phyloP scores from a whole-genome alignment of 495 filamentous ascomycete genomes.

The Rostrohypoxylon terebratum region DNA sequence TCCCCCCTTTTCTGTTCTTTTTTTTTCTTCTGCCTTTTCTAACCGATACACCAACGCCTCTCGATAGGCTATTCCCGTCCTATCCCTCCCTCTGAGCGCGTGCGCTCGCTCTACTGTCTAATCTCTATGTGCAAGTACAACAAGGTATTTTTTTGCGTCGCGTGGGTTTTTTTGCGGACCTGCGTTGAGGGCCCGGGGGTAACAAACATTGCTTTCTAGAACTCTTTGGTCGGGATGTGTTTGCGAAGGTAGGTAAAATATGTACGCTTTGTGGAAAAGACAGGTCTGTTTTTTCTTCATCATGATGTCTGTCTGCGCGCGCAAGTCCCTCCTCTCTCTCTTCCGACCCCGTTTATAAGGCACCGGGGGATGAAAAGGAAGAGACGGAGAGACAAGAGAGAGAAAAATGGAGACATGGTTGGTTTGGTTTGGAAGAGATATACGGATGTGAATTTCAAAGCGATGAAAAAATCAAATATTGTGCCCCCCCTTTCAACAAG shows the following conservation, averaged over 20 bases:
- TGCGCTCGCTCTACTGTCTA: constrained; percentile 39
- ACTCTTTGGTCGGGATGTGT: constrained; percentile 14
- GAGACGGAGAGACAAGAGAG: constrained; percentile 28
- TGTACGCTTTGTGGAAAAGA: constrained; percentile 38
- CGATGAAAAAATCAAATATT: constrained; percentile 2
- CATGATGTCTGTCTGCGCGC: constrained; percentile 14
- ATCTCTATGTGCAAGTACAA: constrained; percentile 46
- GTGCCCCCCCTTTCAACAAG: constrained; percentile 1
- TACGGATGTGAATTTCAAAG: constrained; percentile 1
- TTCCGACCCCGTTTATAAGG: constrained; percentile 11
- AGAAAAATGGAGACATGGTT: background rate
- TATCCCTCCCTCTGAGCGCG: background rate
- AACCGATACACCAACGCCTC: constrained; percentile 39
- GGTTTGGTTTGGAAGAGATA: background rate
- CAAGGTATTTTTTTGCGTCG: constrained; percentile 23
- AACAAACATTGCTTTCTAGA: constrained; percentile 23
- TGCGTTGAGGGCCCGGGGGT: constrained; percentile 42
- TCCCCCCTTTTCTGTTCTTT: constrained; percentile 17
- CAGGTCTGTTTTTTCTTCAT: constrained; percentile 12
- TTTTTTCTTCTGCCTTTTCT: constrained; percentile 38
- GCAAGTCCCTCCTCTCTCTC: constrained; percentile 9
- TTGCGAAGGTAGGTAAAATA: constrained; percentile 33
- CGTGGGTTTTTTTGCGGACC: constrained; percentile 28
- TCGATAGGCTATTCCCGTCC: constrained; percentile 13
- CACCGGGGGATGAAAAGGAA: background rate